Conservation (phyloP, 495 filamentous ascomycete species). For the Neurospora hispaniola region DNA sequence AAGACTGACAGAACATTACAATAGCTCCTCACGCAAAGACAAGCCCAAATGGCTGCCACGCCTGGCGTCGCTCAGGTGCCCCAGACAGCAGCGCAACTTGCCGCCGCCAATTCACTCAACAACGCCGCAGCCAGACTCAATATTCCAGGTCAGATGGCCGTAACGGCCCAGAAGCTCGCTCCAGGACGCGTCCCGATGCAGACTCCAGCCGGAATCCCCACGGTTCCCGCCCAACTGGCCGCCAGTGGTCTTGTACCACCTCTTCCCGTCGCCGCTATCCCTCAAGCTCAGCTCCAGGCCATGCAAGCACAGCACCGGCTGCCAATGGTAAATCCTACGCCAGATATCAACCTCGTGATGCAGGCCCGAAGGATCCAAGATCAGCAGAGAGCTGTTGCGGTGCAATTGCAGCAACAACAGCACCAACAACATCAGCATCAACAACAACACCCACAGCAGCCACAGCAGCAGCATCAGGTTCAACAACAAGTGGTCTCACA, state of each 20-base stretch:
- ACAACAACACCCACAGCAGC: constrained; percentile 23
- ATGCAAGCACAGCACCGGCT: constrained; percentile 50
- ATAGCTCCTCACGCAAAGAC: constrained; percentile 16
- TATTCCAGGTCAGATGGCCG: constrained; percentile 26
- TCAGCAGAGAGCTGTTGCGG: constrained; percentile 46
- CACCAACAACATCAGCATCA: constrained; percentile 30
- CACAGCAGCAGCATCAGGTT: constrained; percentile 22
- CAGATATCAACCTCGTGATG: constrained; percentile 43
- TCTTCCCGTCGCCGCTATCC: constrained; percentile 58
- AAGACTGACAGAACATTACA: constrained; percentile 15
- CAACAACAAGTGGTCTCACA: neutral
- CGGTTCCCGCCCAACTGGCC: constrained; percentile 31
- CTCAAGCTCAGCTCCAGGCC: constrained; percentile 59
- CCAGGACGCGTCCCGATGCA: constrained; percentile 32
- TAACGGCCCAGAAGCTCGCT: constrained; percentile 22
- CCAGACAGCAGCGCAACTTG: constrained; percentile 28
- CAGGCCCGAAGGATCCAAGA: constrained; percentile 51
- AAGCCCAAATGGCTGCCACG: constrained; percentile 29
- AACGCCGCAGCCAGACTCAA: constrained; percentile 22
- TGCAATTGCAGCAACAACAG: constrained; percentile 32
- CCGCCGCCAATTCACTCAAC: constrained; percentile 28
- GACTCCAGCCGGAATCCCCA: constrained; percentile 28
- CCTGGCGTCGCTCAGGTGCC: constrained; percentile 23
- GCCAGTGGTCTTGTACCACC: constrained; percentile 38
- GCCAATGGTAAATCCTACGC: constrained; percentile 54